These are phyloP conservation scores for Leucosporidium creatinivorum DNA, from an alignment of 768 basidiomycete genomes.

Conservation along the genomic window DNA sequence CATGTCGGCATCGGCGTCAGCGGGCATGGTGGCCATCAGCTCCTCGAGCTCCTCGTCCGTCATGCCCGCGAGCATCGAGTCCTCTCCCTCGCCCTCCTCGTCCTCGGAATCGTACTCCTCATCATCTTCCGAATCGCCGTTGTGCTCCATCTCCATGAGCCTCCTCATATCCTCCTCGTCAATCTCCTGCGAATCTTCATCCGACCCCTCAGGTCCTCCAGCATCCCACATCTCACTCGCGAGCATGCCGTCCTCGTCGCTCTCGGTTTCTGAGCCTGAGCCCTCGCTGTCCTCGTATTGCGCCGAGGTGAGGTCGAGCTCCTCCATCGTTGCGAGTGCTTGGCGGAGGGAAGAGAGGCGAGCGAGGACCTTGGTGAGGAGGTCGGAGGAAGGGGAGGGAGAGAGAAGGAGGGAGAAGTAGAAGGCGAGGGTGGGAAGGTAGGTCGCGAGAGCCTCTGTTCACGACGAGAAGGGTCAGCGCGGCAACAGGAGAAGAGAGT, in stretches of 20 bases:
- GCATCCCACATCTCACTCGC: slow-evolving; percentile 32
- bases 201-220: slow-evolving; percentile 45
- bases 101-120: slow-evolving; percentile 50
- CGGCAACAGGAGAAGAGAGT: not conserved
- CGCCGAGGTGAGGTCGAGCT: slow-evolving; percentile 60
- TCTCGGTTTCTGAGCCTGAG: slow-evolving; percentile 37
- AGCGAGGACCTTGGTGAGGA: slow-evolving; percentile 55
- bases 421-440: slow-evolving; percentile 82
- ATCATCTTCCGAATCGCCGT: slow-evolving; percentile 37
- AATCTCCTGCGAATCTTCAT: slow-evolving; percentile 30
- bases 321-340: slow-evolving; percentile 68
- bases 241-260: slow-evolving; percentile 28
- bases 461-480: not conserved
- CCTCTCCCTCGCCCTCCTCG: slow-evolving; percentile 40
- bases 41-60: slow-evolving; percentile 50
- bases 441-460: slow-evolving; percentile 80
- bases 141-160: slow-evolving; percentile 1
- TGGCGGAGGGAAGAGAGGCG: slow-evolving; percentile 61
- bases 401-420: slow-evolving; percentile 78
- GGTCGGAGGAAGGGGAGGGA: slow-evolving; percentile 48
- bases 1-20: not conserved
- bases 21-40: not conserved
- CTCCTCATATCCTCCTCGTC: slow-evolving; percentile 12
- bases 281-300: slow-evolving; percentile 41
- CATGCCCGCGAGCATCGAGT: slow-evolving; percentile 39